Conservation (phyloP, 371 early-diverging fungal species). For the Apophysomyces sp. region DNA sequence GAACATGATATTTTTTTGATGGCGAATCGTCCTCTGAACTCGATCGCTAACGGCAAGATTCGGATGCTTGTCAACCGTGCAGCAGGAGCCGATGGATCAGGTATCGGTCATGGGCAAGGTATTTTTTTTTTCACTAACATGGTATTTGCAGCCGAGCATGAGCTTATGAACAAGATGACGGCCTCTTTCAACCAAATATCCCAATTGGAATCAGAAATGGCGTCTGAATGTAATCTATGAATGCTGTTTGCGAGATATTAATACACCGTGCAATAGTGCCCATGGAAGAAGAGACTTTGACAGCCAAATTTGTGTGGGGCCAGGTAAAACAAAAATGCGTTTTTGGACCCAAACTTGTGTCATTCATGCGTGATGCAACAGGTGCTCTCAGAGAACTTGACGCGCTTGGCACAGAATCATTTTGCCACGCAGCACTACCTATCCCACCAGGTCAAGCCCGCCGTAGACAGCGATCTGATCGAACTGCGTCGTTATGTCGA, state of each 20-base stretch:
- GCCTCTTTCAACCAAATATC: conserved; percentile 53
- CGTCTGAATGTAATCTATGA: conserved; percentile 46
- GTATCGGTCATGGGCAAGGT: conserved; percentile 1
- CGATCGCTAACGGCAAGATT: conserved; percentile 67
- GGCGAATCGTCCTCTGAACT: conserved; percentile 74
- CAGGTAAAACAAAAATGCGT: conserved; percentile 34
- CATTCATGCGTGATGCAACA: neutral
- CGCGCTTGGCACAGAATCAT: conserved; percentile 61
- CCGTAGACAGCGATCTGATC: conserved; percentile 55
- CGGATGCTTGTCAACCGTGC: conserved; percentile 55
- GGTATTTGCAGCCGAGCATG: conserved; percentile 35
- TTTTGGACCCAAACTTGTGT: neutral
- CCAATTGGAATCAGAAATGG: conserved; percentile 61
- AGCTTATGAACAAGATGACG: conserved; percentile 52
- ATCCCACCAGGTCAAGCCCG: conserved; percentile 60
- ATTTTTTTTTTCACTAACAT: neutral
- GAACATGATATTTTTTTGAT: conserved; percentile 60
- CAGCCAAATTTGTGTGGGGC: conserved; percentile 72
- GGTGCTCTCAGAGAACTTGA: conserved; percentile 63
- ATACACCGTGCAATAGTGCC: conserved; percentile 18
- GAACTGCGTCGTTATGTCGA: conserved; percentile 34
- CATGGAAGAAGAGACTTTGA: conserved; percentile 54
- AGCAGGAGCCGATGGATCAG: conserved; percentile 25
- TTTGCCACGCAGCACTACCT: conserved; percentile 75
- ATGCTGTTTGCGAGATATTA: no score